phyloP scores from a whole-genome alignment of 306 rosid genomes.

The Quercus aquifolioides region DNA sequence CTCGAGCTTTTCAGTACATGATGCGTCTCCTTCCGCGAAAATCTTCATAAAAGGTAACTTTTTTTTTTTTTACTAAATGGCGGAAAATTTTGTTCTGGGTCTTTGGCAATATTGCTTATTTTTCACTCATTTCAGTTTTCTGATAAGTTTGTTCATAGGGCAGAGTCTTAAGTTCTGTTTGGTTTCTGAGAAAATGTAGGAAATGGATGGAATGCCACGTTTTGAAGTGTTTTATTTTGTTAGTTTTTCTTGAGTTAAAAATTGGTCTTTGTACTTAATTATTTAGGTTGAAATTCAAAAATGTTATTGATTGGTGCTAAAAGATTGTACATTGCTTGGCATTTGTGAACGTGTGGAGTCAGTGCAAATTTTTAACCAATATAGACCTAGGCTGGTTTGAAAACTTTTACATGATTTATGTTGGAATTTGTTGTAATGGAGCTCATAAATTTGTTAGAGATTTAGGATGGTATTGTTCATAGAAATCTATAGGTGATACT shows the following conservation, averaged over 20 bases:
- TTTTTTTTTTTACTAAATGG: not conserved
- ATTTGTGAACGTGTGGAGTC: not conserved
- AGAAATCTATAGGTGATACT: not conserved
- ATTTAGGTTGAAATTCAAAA: not conserved
- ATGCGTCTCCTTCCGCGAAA: slow-evolving; percentile 14
- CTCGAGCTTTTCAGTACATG: slow-evolving; percentile 10
- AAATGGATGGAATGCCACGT: not conserved
- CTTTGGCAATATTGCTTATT: not conserved
- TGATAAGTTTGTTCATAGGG: not conserved
- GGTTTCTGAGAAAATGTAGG: not conserved
- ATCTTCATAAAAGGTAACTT: slow-evolving; percentile 42
- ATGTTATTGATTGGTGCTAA: not conserved
- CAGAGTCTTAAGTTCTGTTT: not conserved
- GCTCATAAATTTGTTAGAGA: not conserved
- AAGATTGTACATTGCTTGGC: not conserved
- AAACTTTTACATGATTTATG: not conserved
- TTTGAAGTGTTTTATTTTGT: not conserved
- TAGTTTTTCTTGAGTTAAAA: not conserved
- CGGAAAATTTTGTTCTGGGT: not conserved
- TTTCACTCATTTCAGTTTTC: not conserved
- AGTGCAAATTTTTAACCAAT: not conserved
- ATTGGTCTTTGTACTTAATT: not conserved
- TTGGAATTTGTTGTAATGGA: not conserved
- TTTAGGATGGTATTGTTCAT: not conserved
- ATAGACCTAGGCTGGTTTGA: not conserved